Base-by-base conservation (phyloP, 768 basidiomycete genomes). In the Hygrocybe coccinea region DNA sequence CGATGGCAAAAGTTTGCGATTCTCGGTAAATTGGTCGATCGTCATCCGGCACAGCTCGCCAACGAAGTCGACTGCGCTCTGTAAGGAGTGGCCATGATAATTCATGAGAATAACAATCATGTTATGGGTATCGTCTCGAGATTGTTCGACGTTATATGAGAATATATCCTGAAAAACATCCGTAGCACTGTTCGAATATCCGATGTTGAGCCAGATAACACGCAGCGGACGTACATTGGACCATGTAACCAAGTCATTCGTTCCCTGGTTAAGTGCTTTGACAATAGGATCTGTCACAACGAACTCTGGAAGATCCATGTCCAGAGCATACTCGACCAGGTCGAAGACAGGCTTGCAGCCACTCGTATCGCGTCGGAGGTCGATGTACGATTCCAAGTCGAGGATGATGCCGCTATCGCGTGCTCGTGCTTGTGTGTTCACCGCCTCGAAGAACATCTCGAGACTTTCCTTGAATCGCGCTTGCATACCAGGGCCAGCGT, bases 221-320 rank as follows among this genome's bases (percentile, higher is more conserved):
- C 5, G 50, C 15, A 4, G 15, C 15, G 4, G 24, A 43, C 56
- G 21, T 34, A 72, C 77, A 49, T 78, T 79, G 19, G 72, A 76
- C 73, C 77, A 79, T 8, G 74, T 75, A 37, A 83, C 73, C 50
- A 82, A 67, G 52, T 84, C 82, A 52, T 79, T 79, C 4, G 79
- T 74, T 36, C 74, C 66, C 50, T 79, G 71, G 19, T 74, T 71
- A 53, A 85, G 71, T 5, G 73, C 69, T 54, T 65, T 64, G 39
- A 85, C 70, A 44, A 71, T 61, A 1, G 80, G 78, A 65, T 85
- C 76, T 14, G 74, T 69, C 56, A 78, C 71, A 56, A 83, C 77
- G 52, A 79, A 72, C 19, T 83, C 76, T 0, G 82, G 80, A 19
- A 85, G 63, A 59, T 82, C 76, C 35, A 84, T 73, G 25, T 68